Percentiles rank a stretch among this genome's conserved stretches.
phyloP scores from a whole-genome alignment of 148 eudicot genomes.

The Suaeda aralocaspica region DNA sequence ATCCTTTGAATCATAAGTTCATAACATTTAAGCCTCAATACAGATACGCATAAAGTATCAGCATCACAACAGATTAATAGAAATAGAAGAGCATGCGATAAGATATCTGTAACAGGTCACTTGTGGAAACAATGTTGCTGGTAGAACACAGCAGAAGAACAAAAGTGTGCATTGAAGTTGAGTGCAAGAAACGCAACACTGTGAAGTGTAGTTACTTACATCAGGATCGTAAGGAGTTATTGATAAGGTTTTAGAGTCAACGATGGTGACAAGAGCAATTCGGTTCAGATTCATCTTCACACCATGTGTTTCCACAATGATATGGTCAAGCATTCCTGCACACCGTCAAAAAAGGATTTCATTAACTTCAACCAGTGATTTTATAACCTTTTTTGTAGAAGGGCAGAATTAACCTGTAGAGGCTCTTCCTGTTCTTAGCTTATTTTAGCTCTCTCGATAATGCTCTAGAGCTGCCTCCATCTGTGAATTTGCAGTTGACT shows the following conservation, averaged over 20 bases:
- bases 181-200: neutral
- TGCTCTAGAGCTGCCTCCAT: conserved; percentile 94
- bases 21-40: neutral
- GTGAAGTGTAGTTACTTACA: conserved; percentile 36
- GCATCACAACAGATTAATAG: neutral
- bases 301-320: conserved; percentile 77
- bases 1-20: neutral
- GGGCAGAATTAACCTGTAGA: conserved; percentile 49
- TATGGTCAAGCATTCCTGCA: conserved; percentile 95
- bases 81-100: too few relatives aligned
- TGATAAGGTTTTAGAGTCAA: conserved; percentile 75
- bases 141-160: neutral
- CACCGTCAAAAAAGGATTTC: neutral
- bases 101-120: too few relatives aligned
- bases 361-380: neutral
- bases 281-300: conserved; percentile 67
- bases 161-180: neutral
- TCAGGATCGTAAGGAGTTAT: conserved; percentile 80
- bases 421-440: conserved; percentile 92
- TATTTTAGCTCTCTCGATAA: conserved; percentile 73
- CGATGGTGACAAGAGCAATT: conserved; percentile 76
- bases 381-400: neutral
- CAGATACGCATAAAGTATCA: conserved; percentile 2
- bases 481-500: conserved; percentile 55
- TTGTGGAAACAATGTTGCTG: neutral